Percentiles rank a stretch among this genome's conserved stretches.
Conservation (phyloP, 164 flowering plant genomes). For the Magnolia officinalis region DNA sequence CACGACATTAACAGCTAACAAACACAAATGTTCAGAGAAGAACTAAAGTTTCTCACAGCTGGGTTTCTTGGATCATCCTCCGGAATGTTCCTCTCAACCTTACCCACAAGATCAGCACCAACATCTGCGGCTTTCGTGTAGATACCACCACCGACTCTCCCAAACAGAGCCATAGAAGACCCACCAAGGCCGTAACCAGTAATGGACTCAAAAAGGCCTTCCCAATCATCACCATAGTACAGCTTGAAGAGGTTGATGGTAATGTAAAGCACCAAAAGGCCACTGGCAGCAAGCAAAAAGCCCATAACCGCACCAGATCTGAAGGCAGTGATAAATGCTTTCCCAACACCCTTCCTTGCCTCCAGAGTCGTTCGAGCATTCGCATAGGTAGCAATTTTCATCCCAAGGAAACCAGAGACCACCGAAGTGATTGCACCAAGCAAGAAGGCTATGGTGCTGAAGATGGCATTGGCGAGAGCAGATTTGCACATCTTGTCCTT, state of each 20-base stretch:
- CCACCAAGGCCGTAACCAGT: constrained; percentile 94
- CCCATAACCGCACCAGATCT: constrained; percentile 93
- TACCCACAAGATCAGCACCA: constrained; percentile 92
- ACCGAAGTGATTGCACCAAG: constrained; percentile 78
- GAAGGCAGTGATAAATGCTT: constrained; percentile 75
- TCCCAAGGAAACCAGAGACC: constrained; percentile 77
- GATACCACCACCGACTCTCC: constrained; percentile 88
- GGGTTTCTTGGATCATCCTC: constrained; percentile 93
- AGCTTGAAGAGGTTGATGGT: constrained; percentile 62
- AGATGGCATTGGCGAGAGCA: constrained; percentile 70
- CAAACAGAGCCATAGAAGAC: constrained; percentile 87
- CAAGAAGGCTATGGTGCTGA: constrained; percentile 69
- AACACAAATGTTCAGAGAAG: neutral
- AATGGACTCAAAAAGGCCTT: constrained; percentile 78
- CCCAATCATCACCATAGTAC: constrained; percentile 88
- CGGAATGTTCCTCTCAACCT: constrained; percentile 81
- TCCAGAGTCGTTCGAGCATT: constrained; percentile 87
- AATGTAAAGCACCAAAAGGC: constrained; percentile 69
- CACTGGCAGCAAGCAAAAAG: constrained; percentile 83
- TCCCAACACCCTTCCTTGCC: constrained; percentile 84
- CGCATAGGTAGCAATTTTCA: constrained; percentile 88
- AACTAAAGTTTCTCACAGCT: constrained; percentile 41
- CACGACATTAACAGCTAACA: neutral
- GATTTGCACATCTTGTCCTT: constrained; percentile 56
- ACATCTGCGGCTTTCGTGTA: constrained; percentile 91